Percentiles rank a stretch among this genome's conserved stretches.
Evolutionary conservation across 2,329 filamentous ascomycete species (phyloP).

Genomic region (Colletotrichum limetticola): DNA sequence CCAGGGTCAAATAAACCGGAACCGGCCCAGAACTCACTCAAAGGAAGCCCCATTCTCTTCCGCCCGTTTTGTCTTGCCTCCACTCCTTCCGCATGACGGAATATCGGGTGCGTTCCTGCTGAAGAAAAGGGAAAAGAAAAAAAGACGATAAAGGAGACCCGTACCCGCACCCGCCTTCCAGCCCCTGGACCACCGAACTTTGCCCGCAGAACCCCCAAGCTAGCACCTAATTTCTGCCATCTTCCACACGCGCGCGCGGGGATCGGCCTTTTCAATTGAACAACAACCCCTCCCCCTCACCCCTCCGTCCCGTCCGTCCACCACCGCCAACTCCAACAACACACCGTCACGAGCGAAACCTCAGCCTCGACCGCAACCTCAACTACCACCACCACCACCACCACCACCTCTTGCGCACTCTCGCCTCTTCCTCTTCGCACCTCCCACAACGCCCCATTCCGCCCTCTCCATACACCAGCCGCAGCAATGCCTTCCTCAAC

Average conservation of each 20-base stretch:
- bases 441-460: background rate
- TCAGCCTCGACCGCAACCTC: background rate
- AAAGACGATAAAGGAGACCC: background rate
- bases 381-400: background rate
- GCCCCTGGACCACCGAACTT: slow-evolving; percentile 6
- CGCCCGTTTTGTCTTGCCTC: slow-evolving; percentile 1
- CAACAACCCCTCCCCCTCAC: slow-evolving; percentile 24
- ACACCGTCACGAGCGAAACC: background rate
- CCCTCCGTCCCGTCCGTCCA: background rate
- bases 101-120: slow-evolving; percentile 6
- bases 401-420: background rate
- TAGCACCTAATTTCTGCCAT: slow-evolving; percentile 13
- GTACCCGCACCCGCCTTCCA: background rate
- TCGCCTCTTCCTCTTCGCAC: background rate
- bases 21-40: background rate
- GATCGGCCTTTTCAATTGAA: slow-evolving; percentile 1
- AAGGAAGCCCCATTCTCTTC: background rate
- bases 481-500: slow-evolving; percentile 60
- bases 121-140: slow-evolving; percentile 8
- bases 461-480: background rate
- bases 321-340: slow-evolving; percentile 7
- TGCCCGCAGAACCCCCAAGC: slow-evolving; percentile 6
- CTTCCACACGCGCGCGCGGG: background rate
- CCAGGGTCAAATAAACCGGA: background rate
- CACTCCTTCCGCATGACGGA: slow-evolving; percentile 18